Evolutionary conservation across 176 grass and related monocot genomes (phyloP).

Genomic region (Carex kokanica): DNA sequence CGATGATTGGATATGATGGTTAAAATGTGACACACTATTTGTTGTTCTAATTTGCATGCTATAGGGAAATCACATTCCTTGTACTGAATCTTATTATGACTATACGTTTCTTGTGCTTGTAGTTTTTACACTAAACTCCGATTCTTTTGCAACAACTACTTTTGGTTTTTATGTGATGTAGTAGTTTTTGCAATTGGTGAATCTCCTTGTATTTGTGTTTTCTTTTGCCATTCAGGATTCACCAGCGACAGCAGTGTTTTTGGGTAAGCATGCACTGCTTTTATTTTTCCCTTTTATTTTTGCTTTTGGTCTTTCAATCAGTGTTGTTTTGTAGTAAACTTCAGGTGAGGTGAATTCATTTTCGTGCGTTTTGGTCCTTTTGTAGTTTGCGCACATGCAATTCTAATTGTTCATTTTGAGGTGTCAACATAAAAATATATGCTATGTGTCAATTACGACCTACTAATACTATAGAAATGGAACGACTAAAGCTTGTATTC

Average conservation of each 20-base stretch:
- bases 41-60: conserved; percentile 47
- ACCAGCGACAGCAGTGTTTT: conserved; percentile 19
- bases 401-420: neutral
- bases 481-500: neutral
- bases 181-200: conserved; percentile 51
- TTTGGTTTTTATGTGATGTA: conserved; percentile 55
- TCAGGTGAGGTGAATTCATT: neutral
- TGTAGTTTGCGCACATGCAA: too few species aligned
- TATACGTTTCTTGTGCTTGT: conserved; percentile 50
- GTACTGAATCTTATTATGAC: conserved; percentile 52
- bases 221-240: conserved; percentile 31
- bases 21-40: conserved; percentile 46
- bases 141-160: conserved; percentile 76
- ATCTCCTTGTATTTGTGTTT: conserved; percentile 47
- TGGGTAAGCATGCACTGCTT: neutral
- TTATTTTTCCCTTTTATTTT: neutral
- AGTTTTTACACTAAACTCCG: conserved; percentile 41
- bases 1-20: conserved; percentile 18
- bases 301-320: neutral
- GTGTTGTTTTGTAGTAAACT: neutral
- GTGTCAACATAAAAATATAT: neutral
- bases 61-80: conserved; percentile 51
- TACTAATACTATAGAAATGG: neutral
- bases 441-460: neutral
- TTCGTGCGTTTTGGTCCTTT: neutral